These are phyloP conservation scores for Piromyces finnis DNA, from an alignment of 192 early-diverging fungal genomes.

Conservation along the genomic window DNA sequence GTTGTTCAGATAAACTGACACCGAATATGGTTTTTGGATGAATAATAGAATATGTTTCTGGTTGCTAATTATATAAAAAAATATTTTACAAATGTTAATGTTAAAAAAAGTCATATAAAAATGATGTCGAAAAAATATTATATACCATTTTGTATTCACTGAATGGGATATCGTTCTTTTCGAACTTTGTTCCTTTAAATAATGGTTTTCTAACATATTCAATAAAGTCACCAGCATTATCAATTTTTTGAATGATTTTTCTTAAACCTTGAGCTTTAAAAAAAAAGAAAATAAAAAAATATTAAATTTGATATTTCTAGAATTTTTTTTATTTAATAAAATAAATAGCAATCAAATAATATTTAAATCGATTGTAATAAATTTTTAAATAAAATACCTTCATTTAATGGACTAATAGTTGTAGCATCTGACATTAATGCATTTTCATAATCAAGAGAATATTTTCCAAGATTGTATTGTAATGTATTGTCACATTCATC, in stretches of 20 bases:
- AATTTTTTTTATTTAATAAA: too few relatives aligned
- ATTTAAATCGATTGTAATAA: too few relatives aligned
- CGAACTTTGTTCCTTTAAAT: neutral
- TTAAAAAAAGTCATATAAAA: too few relatives aligned
- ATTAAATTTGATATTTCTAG: too few relatives aligned
- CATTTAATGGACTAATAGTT: constrained; percentile 39
- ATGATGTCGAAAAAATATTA: too few relatives aligned
- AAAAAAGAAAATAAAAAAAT: too few relatives aligned
- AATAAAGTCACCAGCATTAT: neutral
- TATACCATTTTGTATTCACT: neutral
- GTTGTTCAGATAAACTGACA: constrained; percentile 41
- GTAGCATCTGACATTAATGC: constrained; percentile 55
- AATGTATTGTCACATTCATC: constrained; percentile 71
- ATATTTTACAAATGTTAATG: too few relatives aligned
- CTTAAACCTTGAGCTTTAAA: neutral
- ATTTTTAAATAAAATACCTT: neutral
- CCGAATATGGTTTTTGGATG: constrained; percentile 69
- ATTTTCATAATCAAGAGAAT: constrained; percentile 61
- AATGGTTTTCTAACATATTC: neutral
- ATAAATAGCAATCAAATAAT: too few relatives aligned
- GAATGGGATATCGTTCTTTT: neutral
- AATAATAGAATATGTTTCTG: constrained; percentile 18
- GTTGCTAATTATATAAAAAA: neutral
- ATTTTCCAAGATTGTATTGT: constrained; percentile 60
- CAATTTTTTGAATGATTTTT: neutral